Percentiles rank a stretch among this genome's conserved stretches.
phyloP scores from a whole-genome alignment of 768 basidiomycete genomes.

The Podaxis sp. region DNA sequence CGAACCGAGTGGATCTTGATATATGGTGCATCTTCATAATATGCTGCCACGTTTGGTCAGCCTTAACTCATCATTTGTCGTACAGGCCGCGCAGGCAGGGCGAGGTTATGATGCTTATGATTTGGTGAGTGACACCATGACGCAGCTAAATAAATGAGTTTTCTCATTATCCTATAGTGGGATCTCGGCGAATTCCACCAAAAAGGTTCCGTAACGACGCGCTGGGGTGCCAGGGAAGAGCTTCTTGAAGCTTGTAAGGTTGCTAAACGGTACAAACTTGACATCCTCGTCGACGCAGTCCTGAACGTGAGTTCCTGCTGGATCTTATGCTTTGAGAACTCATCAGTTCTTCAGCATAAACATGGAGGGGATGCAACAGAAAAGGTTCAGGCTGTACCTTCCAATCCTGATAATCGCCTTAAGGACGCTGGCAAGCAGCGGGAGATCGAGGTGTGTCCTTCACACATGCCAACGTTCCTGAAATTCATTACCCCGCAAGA shows the following conservation, averaged over 20 bases:
- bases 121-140: conserved; percentile 45
- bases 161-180: conserved; percentile 51
- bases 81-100: conserved; percentile 46
- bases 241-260: conserved; percentile 64
- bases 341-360: conserved; percentile 57
- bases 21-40: background rate
- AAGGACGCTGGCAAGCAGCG: conserved; percentile 55
- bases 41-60: background rate
- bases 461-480: no score
- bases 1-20: no score
- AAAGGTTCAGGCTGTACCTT: conserved; percentile 65
- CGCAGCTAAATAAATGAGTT: background rate
- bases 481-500: conserved; percentile 37
- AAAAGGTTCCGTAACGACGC: conserved; percentile 66
- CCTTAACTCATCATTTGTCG: background rate
- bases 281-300: conserved; percentile 84
- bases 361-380: conserved; percentile 82
- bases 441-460: conserved; percentile 61
- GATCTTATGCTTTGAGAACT: conserved; percentile 3
- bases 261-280: conserved; percentile 70
- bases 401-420: conserved; percentile 66
- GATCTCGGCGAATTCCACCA: conserved; percentile 85
- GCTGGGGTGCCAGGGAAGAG: conserved; percentile 89
- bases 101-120: conserved; percentile 89
- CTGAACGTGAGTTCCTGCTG: conserved; percentile 61